Evolutionary conservation across 192 early-diverging fungal species (phyloP), one percentile per base, ranked within the genome.

Genomic region (Dispira simplex): DNA sequence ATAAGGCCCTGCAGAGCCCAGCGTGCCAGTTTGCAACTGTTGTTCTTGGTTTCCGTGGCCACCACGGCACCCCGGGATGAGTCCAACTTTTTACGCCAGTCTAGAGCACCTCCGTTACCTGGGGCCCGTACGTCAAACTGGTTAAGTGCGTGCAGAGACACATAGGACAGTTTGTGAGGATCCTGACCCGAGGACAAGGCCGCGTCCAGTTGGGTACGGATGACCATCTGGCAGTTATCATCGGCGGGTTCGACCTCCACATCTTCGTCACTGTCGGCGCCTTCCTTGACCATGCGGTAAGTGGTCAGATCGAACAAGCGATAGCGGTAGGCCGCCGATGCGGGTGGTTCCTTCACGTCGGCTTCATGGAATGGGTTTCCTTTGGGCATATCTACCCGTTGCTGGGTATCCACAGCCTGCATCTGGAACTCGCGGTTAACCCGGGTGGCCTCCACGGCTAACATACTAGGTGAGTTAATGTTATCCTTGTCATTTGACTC

Each of bases 21-120:
- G 62, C 90, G 81, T 25, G 92, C 85, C 32, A 99, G 79, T 71
- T 96, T 95, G 77, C 87, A 86, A 64, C 84, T 81, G 81, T 99
- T 97, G 79, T 97, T 99, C 78, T 90, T 94, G 81, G 95, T 91
- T 70, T 97, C 96, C 28, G 90, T 91, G 0, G 93, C 93, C 63
- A 97, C 90, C 27, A 97, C 90, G 49, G 94, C 95, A 66, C 92
- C 96, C 64, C 95, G 85, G 73, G 94, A 90, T 28, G 88, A 77
- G 75, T 99, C 95, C 32, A 99, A 79, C 70, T 89, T 93, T 72
- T 89, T 75, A 66, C 91, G 81, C 96, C 96, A 99, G 74, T 95
- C 89, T 27, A 94, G 84, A 11, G 90, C 89, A 54, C 86, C 87
- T 46, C 90, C 91, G 53, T 83, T 79, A 46, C 91, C 92, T 62